Evolutionary conservation across 73 alveolate species (phyloP), one percentile per base, ranked within the genome.

Genomic region (Paramecium biaurelia): DNA sequence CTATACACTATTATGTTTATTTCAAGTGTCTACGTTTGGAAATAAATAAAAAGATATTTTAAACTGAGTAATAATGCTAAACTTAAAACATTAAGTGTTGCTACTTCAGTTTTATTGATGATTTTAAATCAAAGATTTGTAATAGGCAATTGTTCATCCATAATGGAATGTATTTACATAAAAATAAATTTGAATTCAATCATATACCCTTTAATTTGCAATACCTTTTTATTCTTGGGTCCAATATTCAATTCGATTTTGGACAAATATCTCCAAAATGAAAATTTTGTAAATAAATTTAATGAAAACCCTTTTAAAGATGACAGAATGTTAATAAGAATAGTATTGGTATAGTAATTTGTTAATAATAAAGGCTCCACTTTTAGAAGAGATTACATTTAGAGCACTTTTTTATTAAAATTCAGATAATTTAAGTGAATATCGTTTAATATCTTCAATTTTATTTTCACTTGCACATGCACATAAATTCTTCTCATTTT

Each of bases 331-430:
- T 18, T 53, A n/a, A 53, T 53, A 53, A 53, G 28, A 53, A 53
- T 53, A 53, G 7, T 53, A 4, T 53, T 53, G 32, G 30, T 53
- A 53, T 18, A 4, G 3, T n/a, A 47, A 2, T 47, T 47, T 12
- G 8, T 47, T 47, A 3, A 47, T 47, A 7, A 34, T 3, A 72
- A 15, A 72, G 86, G 86, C 86, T 15, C 86, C 86, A 72, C 32
- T 72, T 72, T 38, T 72, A 72, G 86, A 72, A 18, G 86, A 72
- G 45, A 34, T 72, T 28, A 24, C 58, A 34, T 72, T 72, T 37
- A 72, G 86, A 14, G 86, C 30, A 21, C 14, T 72, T 4, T 35
- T 72, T 15, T 72, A 72, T 72, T 30, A 72, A 34, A 23, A 35
- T 15, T 2, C 8, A 32, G 63, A 38, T 4, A 10, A 38, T 15